Evolutionary conservation across 2,329 filamentous ascomycete species (phyloP).

Genomic region (Aspergillus pseudonomiae): DNA sequence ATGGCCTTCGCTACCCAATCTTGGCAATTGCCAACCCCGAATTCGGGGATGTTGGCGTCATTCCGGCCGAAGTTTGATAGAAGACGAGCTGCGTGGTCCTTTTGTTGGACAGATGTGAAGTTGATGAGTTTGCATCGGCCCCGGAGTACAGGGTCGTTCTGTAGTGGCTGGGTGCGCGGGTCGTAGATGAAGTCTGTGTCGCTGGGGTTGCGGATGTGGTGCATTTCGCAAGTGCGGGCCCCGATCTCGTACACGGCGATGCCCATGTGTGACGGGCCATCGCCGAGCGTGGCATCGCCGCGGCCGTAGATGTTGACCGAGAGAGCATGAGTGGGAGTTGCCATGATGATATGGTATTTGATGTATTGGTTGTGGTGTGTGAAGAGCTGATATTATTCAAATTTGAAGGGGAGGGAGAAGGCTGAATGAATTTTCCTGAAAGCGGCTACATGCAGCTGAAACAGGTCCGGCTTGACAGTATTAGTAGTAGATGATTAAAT

Average conservation of each 20-base stretch:
- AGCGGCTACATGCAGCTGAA: neutral
- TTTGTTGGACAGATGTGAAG: slow-evolving; percentile 13
- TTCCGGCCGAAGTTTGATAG: slow-evolving; percentile 19
- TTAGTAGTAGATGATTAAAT: neutral
- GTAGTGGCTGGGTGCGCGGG: slow-evolving; percentile 21
- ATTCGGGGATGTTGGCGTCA: slow-evolving; percentile 21
- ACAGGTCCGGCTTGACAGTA: neutral
- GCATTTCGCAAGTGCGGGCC: slow-evolving; percentile 25
- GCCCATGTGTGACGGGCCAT: slow-evolving; percentile 25
- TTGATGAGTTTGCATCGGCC: slow-evolving; percentile 23
- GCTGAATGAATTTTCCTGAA: neutral
- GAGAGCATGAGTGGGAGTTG: too few relatives aligned
- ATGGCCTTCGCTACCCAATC: slow-evolving; percentile 21
- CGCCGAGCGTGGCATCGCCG: slow-evolving; percentile 23
- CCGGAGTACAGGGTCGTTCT: slow-evolving; percentile 21
- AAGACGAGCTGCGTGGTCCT: neutral
- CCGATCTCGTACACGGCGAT: slow-evolving; percentile 22
- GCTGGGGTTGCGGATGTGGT: slow-evolving; percentile 26
- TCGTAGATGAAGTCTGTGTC: slow-evolving; percentile 25
- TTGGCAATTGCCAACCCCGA: slow-evolving; percentile 20
- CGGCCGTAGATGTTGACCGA: slow-evolving; percentile 27
- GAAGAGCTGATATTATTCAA: too few relatives aligned
- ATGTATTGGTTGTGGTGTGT: too few relatives aligned
- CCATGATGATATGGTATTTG: too few relatives aligned
- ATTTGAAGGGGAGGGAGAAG: neutral